A percentile compares a stretch with the other conserved stretches of the same genome.
Conservation (phyloP, 2,329 filamentous ascomycete genomes). For the Phaeomoniella chlamydospora region DNA sequence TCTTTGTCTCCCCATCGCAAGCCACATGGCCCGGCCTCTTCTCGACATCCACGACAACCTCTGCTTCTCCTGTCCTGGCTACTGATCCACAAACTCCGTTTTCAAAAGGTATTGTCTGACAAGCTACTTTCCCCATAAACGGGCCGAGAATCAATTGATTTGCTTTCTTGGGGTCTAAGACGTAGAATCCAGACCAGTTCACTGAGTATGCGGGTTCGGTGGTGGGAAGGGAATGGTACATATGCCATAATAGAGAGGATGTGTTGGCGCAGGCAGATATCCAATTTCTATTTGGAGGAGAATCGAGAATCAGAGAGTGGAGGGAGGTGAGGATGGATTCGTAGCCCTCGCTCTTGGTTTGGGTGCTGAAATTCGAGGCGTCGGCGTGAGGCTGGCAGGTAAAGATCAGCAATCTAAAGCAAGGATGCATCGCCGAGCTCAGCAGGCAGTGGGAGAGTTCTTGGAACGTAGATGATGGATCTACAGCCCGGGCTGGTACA, state of each 20-base stretch:
- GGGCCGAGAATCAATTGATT: constrained; percentile 26
- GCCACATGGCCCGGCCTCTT: constrained; percentile 33
- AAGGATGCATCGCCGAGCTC: too few relatives aligned
- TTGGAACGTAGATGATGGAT: too few relatives aligned
- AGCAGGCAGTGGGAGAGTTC: too few relatives aligned
- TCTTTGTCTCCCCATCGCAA: constrained; percentile 31
- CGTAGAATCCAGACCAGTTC: constrained; percentile 35
- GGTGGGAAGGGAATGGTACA: constrained; percentile 25
- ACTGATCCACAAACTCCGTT: constrained; percentile 32
- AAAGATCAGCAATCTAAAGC: too few relatives aligned
- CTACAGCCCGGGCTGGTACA: too few relatives aligned
- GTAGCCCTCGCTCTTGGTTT: constrained; percentile 27
- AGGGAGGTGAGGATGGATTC: constrained; percentile 23
- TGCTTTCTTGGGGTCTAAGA: constrained; percentile 13
- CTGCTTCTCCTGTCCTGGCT: constrained; percentile 21
- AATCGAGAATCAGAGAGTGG: constrained; percentile 21
- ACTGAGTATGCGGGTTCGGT: constrained; percentile 22
- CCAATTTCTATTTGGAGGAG: constrained; percentile 25
- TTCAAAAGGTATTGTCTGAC: constrained; percentile 30
- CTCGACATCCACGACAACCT: constrained; percentile 28
- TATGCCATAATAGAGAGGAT: constrained; percentile 33
- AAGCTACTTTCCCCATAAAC: constrained; percentile 33
- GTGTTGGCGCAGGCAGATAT: constrained; percentile 31
- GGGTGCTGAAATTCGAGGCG: constrained; percentile 25
- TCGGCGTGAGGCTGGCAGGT: constrained; percentile 35